Percentiles rank a stretch among this genome's conserved stretches.
These are phyloP conservation scores for Canariomyces notabilis DNA, from an alignment of 2,329 filamentous ascomycete genomes.

Conservation along the genomic window DNA sequence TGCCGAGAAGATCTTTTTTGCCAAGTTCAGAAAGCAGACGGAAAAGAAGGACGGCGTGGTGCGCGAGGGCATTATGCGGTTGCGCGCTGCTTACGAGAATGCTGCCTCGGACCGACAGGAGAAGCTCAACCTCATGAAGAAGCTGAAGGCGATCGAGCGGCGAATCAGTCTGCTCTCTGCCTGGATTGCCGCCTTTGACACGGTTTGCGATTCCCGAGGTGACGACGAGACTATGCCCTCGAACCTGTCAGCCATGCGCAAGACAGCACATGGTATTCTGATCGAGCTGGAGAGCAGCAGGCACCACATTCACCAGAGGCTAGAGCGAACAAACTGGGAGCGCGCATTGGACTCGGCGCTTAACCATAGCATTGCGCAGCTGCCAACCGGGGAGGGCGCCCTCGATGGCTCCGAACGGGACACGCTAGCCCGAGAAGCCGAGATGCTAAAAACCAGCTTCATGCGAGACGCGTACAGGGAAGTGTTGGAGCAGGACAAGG, in stretches of 20 bases:
- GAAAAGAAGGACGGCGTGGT: conserved; percentile 75
- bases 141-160: conserved; percentile 74
- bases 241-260: conserved; percentile 70
- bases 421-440: conserved; percentile 72
- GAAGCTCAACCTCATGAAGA: conserved; percentile 73
- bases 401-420: conserved; percentile 64
- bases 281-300: conserved; percentile 84
- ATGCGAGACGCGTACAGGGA: conserved; percentile 73
- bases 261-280: conserved; percentile 82
- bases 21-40: conserved; percentile 84
- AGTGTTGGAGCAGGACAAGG: conserved; percentile 78
- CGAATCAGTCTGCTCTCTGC: conserved; percentile 80
- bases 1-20: conserved; percentile 72
- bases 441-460: conserved; percentile 77
- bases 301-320: conserved; percentile 81
- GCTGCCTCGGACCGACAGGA: conserved; percentile 72
- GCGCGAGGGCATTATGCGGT: conserved; percentile 72
- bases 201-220: conserved; percentile 67
- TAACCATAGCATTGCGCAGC: conserved; percentile 74
- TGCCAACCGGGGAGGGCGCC: conserved; percentile 63
- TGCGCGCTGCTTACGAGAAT: conserved; percentile 80
- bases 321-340: conserved; percentile 82
- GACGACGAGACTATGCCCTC: conserved; percentile 63
- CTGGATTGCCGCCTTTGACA: conserved; percentile 90
- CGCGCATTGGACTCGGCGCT: conserved; percentile 81